A percentile compares a stretch with the other conserved stretches of the same genome.
phyloP scores from a whole-genome alignment of 2,329 filamentous ascomycete species.

The Eutypa lata region DNA sequence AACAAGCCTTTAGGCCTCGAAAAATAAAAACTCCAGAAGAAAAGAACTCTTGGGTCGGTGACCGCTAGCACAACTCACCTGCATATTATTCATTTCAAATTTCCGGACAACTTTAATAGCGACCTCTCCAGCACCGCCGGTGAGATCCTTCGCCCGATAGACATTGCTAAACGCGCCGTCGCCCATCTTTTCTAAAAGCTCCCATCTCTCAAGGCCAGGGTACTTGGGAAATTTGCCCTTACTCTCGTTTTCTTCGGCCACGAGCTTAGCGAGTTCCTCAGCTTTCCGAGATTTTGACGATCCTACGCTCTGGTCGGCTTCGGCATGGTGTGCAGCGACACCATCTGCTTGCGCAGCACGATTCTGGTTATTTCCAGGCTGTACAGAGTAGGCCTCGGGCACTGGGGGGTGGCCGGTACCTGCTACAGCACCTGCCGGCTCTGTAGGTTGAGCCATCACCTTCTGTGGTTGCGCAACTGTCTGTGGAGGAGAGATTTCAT shows the following conservation, averaged over 20 bases:
- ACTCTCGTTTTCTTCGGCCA: constrained; percentile 87
- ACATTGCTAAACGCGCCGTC: constrained; percentile 99
- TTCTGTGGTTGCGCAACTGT: constrained; percentile 55
- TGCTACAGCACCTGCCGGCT: constrained; percentile 39
- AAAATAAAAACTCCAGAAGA: constrained; percentile 23
- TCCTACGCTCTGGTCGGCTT: constrained; percentile 55
- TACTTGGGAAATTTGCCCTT: constrained; percentile 84
- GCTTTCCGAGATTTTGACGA: constrained; percentile 41
- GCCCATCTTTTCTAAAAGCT: constrained; percentile 93
- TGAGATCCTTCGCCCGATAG: constrained; percentile 78
- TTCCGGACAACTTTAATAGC: constrained; percentile 99
- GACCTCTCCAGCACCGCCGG: constrained; percentile 72
- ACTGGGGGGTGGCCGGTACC: constrained; percentile 46
- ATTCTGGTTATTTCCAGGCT: constrained; percentile 59
- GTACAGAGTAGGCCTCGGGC: constrained; percentile 59
- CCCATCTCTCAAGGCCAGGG: constrained; percentile 81
- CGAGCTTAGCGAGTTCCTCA: constrained; percentile 73
- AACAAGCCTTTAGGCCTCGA: constrained; percentile 20
- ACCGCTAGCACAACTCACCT: constrained; percentile 67
- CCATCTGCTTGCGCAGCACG: constrained; percentile 66
- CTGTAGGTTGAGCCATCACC: constrained; percentile 46
- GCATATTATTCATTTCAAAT: constrained; percentile 97
- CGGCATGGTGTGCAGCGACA: constrained; percentile 60
- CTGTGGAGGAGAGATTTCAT: constrained; percentile 47
- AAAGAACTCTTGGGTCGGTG: constrained; percentile 23